phyloP scores from a whole-genome alignment of 2,329 filamentous ascomycete species.

The Fusarium luffae region DNA sequence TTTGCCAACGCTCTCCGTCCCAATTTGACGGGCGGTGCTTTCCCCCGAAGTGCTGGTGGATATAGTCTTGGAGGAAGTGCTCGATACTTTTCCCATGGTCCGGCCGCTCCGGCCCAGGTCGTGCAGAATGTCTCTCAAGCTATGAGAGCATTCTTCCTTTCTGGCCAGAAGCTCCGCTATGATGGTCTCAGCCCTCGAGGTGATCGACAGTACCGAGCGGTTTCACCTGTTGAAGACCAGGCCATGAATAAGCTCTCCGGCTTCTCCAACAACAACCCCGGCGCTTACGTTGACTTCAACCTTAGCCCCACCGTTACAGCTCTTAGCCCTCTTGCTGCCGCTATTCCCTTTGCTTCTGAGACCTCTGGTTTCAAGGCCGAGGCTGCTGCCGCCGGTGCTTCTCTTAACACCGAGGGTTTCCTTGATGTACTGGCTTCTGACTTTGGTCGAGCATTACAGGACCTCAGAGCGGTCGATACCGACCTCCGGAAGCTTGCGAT shows the following conservation, averaged over 20 bases:
- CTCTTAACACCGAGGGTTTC: slow-evolving; percentile 84
- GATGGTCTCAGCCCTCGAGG: slow-evolving; percentile 80
- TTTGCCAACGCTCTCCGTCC: slow-evolving; percentile 91
- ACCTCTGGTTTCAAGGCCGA: slow-evolving; percentile 58
- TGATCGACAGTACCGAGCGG: slow-evolving; percentile 80
- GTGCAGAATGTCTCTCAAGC: slow-evolving; percentile 95
- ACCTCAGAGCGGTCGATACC: slow-evolving; percentile 80
- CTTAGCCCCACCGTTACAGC: slow-evolving; percentile 91
- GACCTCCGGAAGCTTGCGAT: slow-evolving; percentile 82
- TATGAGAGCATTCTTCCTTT: slow-evolving; percentile 91
- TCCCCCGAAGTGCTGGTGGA: slow-evolving; percentile 89
- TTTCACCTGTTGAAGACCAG: slow-evolving; percentile 81
- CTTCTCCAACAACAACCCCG: slow-evolving; percentile 68
- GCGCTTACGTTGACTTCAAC: slow-evolving; percentile 88
- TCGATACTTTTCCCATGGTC: slow-evolving; percentile 90
- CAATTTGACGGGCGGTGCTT: slow-evolving; percentile 87
- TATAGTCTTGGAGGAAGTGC: slow-evolving; percentile 80
- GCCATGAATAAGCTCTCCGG: slow-evolving; percentile 73
- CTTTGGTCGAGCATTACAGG: slow-evolving; percentile 87
- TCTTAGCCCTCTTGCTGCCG: slow-evolving; percentile 75
- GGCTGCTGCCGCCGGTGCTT: slow-evolving; percentile 61
- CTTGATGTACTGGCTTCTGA: slow-evolving; percentile 87
- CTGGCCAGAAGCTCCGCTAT: slow-evolving; percentile 87
- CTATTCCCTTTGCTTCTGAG: slow-evolving; percentile 58
- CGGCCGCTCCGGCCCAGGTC: slow-evolving; percentile 87